Evolutionary conservation across 257 asterid species (phyloP).

Genomic region (Parsonsia alboflavescens): DNA sequence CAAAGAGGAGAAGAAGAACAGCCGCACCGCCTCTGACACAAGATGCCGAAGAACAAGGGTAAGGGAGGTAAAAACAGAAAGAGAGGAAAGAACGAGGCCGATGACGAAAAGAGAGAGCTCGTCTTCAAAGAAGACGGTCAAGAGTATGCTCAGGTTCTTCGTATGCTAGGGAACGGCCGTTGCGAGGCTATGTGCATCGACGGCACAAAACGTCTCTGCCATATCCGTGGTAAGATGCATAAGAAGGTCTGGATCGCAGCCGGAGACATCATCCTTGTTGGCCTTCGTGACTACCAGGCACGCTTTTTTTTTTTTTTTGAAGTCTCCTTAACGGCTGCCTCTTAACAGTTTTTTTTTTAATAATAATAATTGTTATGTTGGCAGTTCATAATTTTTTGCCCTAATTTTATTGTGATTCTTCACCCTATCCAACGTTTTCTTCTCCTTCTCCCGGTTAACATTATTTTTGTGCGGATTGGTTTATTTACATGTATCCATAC

Average conservation of each 20-base stretch:
- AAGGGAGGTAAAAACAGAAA: constrained; percentile 97
- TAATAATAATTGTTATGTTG: no score
- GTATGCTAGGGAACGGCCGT: constrained; percentile 93
- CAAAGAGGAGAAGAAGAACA: constrained; percentile 14
- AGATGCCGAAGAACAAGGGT: constrained; percentile 98
- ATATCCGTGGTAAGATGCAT: constrained; percentile 96
- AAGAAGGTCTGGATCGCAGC: constrained; percentile 97
- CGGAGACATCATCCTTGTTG: constrained; percentile 92
- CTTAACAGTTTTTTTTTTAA: no score
- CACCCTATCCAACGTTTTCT: not conserved
- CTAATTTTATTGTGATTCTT: not conserved
- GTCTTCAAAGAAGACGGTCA: constrained; percentile 95
- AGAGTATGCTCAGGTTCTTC: constrained; percentile 86
- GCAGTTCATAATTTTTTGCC: not conserved
- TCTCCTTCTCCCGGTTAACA: not conserved
- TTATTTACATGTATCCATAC: no score
- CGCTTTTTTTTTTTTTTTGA: not conserved
- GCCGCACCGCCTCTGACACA: constrained; percentile 1
- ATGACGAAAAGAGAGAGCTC: constrained; percentile 91
- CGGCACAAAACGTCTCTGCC: constrained; percentile 81
- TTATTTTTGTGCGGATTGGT: not conserved
- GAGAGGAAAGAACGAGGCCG: constrained; percentile 97
- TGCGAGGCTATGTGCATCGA: constrained; percentile 89
- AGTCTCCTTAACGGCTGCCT: not conserved
- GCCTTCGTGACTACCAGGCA: constrained; percentile 93